Base-by-base conservation (phyloP, 2,329 filamentous ascomycete genomes). In the Talaromyces sp. region DNA sequence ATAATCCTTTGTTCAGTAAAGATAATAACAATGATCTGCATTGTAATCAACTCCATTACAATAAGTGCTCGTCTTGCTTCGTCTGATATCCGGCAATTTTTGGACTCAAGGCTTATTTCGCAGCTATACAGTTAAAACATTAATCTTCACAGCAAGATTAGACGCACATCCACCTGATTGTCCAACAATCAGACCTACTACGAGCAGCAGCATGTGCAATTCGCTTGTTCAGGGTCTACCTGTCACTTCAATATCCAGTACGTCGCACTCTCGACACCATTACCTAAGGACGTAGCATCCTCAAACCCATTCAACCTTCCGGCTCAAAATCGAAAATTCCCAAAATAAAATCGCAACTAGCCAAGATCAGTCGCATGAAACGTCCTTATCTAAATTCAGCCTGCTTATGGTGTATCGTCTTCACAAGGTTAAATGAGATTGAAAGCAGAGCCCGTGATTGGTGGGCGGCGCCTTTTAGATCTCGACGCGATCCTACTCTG, bases 401-500 rank as follows among this genome's bases (percentile, higher is more conserved):
- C 21, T 37, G 31, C 31, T 54, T 54, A 35, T 54, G 31, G 18
- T 54, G 50, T 54, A 37, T 18, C 25, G 18, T 40, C 54, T 57
- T 42, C 16, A 28, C 7, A 42, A 3, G 35, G 37, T 42, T 9
- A 40, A 28, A 42, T 57, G 35, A 39, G 21, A 14, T 56, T 12
- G 11, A n/a, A 37, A 56, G 25, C 4, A 28, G 12, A 28, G 35
- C 18, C 9, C 2, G 31, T 60, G 58, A 60, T 60, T 60, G 44
- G 58, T 25, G 2, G 16, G 35, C 23, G 11, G 28, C 16, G 18
- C 23, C 28, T 28, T 60, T 52, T 60, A 42, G 44, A 60, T 52
- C 23, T 40, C 14, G 44, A 60, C 42, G 58, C 58, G 58, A 60
- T 60, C 58, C 58, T 60, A 60, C 58, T 50, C 58, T 60, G 46